These are phyloP conservation scores for Atkinsonella hypoxylon DNA, from an alignment of 2,329 filamentous ascomycete species.

Conservation along the genomic window DNA sequence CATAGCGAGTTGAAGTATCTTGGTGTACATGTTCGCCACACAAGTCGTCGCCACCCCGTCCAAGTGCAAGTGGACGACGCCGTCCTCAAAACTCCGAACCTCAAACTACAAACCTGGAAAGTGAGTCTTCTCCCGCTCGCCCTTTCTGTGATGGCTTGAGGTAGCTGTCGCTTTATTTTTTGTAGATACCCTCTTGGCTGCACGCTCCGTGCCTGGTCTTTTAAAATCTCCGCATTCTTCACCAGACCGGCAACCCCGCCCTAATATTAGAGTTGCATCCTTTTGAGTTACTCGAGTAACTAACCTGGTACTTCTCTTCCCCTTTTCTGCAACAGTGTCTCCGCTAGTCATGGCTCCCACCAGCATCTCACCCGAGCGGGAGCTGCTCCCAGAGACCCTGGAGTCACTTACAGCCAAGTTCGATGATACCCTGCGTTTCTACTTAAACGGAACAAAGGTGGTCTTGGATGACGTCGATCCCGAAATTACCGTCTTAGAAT, in stretches of 20 bases:
- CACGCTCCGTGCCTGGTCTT: background rate
- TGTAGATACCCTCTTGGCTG: background rate
- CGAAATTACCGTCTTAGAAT: conserved; percentile 84
- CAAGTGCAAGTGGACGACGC: conserved; percentile 2
- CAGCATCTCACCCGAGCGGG: conserved; percentile 38
- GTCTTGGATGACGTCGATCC: conserved; percentile 79
- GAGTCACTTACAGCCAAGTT: conserved; percentile 56
- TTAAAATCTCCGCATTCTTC: background rate
- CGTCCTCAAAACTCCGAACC: conserved; percentile 1
- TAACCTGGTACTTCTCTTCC: background rate
- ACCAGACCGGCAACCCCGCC: background rate
- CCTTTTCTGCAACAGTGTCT: background rate
- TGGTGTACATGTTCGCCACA: no score
- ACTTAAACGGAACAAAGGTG: conserved; percentile 86
- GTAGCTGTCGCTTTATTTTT: background rate
- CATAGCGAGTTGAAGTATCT: background rate
- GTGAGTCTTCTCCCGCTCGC: background rate
- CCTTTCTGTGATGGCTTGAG: background rate
- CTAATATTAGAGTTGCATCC: background rate
- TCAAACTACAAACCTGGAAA: conserved; percentile 3
- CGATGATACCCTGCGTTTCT: conserved; percentile 84
- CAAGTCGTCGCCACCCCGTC: conserved; percentile 3
- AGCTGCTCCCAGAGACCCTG: conserved; percentile 21
- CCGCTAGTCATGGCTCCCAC: conserved; percentile 38
- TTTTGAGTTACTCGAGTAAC: background rate